Base-by-base conservation (phyloP, 2,329 filamentous ascomycete genomes). In the Calonectria naviculata region DNA sequence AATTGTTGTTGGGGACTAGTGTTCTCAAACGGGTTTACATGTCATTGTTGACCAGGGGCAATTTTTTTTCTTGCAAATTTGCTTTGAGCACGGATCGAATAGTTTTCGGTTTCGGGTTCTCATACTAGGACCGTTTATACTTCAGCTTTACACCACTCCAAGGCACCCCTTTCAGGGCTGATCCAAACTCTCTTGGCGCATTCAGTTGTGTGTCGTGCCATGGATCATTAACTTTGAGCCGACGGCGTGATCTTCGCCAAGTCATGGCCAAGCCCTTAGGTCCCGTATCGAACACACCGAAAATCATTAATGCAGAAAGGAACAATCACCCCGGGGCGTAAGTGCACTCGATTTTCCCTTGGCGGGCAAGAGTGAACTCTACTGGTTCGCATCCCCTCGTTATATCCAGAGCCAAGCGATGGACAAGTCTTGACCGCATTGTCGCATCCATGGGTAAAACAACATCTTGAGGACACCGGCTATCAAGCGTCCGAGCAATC, bases 131-230 rank as follows among this genome's bases (percentile, higher is more conserved):
- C 47, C n/a, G n/a, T 58, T 58, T 58, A 58, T 38, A 26, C 31
- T 58, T 58, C 28, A 26, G 24, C 15, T 36, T 58, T 34, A 38
- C 52, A 58, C 52, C 52, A 56, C 36, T 36, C 19, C 52, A 26
- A 54, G 34, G 17, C 8, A 31, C 8, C 26, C n/a, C 21, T 56
- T 26, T 21, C 31, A 58, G n/a, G 52, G 52, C 52, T 58, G 52
- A 58, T 38, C 7, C 52, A 58, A 58, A 58, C 52, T 58, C 52
- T 58, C 52, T 58, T 58, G 52, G 52, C 52, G 34, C 52, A 38
- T 36, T 36, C 52, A 38, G 52, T 17, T 17, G 31, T 15, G 9
- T 34, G 15, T 24, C 24, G 29, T 24, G 17, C 31, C 52, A 36
- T 56, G 52, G 52, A 24, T 26, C 24, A 58, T 58, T 58, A 36